A percentile compares a stretch with the other conserved stretches of the same genome.
phyloP scores from a whole-genome alignment of 345 rosid genomes.

The Odontarrhena argentea region DNA sequence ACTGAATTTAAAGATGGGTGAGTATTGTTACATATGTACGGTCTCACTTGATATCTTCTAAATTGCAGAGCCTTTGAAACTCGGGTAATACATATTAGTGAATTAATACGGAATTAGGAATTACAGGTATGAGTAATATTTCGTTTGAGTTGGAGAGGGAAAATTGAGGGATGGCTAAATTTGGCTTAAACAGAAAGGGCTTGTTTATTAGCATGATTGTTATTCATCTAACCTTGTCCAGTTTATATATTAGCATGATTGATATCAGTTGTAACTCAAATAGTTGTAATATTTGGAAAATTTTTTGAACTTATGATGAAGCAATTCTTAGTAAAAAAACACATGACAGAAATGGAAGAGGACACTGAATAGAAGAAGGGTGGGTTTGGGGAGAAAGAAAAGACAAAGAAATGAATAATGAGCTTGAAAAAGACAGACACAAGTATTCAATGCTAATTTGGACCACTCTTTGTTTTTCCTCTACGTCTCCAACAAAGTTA shows the following conservation, averaged over 20 bases:
- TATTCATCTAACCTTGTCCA: too few relatives aligned
- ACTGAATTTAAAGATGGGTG: not conserved
- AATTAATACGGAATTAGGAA: not conserved
- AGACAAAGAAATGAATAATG: slow-evolving; percentile 18
- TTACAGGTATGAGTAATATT: not conserved
- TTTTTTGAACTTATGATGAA: not conserved
- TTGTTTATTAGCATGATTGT: too few relatives aligned
- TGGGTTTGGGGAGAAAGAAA: slow-evolving; percentile 1
- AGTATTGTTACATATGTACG: too few relatives aligned
- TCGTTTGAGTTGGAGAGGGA: too few relatives aligned
- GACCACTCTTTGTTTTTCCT: slow-evolving; percentile 33
- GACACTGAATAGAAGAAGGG: slow-evolving; percentile 19
- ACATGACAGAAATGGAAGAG: slow-evolving; percentile 23
- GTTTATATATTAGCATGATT: too few relatives aligned
- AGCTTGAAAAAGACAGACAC: slow-evolving; percentile 8
- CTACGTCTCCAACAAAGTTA: not conserved
- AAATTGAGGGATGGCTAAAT: too few relatives aligned
- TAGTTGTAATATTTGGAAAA: too few relatives aligned
- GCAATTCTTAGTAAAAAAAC: not conserved
- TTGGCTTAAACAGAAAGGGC: too few relatives aligned
- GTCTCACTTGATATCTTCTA: not conserved
- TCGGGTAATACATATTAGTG: not conserved
- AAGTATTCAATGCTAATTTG: slow-evolving; percentile 15
- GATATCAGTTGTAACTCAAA: too few relatives aligned
- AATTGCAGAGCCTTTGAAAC: not conserved